Base-by-base conservation (phyloP, 345 rosid genomes). In the Aegle marmelos region DNA sequence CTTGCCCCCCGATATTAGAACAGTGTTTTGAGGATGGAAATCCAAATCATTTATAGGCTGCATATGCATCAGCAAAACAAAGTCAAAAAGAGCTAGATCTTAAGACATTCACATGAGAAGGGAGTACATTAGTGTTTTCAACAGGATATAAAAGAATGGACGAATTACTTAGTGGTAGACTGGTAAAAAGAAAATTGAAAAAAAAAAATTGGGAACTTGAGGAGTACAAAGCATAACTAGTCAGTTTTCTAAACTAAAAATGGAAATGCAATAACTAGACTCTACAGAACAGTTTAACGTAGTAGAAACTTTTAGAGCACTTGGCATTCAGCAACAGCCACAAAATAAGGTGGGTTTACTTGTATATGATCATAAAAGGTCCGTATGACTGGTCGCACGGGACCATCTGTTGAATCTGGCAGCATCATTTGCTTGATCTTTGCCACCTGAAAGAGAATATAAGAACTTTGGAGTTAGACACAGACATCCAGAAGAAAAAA, bases 11-110 rank as follows among this genome's bases (percentile, higher is more conserved):
- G 95, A 90, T 85, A 89, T 76, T 77, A 92, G 89, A 79, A 94
- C 78, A 11, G 94, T 83, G 72, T 41, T 91, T 74, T 91, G 97
- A 74, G 98, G 92, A 84, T 92, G 97, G 82, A 94, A 92, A 85
- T 94, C 97, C 87, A 94, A 79, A 84, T 94, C 98, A 69, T 89
- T 94, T 78, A 94, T 82, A 37, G 94, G 92, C 95, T 94, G 89
- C 86, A 83, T 50, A 73, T 56, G 41, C 9, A 76, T 81, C 24
- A 54, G 10, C 60, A 68, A 77, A 65, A 69, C 9, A 77, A 82
- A 83, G 78, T 72, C 37, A 64, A 66, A n/a, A 25, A 73, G 39
- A 31, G 72, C 71, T n/a, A 54, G 63, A 60, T 33, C 9, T 45
- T 37, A n/a, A 61, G 64, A 39, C 74, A 45, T 63, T 66, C 69